These are phyloP conservation scores for Helianthus annuus DNA, from an alignment of 129 eudicot species.

Conservation along the genomic window DNA sequence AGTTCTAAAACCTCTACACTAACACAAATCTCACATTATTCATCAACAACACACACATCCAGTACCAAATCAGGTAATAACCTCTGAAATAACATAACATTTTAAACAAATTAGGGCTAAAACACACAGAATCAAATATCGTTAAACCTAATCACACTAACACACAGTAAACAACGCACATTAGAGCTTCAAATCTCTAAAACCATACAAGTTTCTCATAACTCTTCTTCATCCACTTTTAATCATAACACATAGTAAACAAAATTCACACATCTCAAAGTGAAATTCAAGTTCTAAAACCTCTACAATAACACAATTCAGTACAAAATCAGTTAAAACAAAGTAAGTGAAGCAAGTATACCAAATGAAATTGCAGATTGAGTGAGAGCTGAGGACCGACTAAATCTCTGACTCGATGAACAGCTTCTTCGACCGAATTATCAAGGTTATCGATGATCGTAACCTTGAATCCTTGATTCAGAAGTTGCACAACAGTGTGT, in stretches of 20 bases:
- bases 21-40: too few species aligned
- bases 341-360: conserved; percentile 23
- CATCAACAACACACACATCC: too few species aligned
- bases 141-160: conserved; percentile 17
- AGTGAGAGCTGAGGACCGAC: conserved; percentile 66
- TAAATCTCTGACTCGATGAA: conserved; percentile 54
- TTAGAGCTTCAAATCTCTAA: conserved; percentile 11
- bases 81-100: conserved; percentile 12
- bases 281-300: not conserved
- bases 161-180: conserved; percentile 13
- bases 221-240: not conserved
- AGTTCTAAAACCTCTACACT: too few species aligned
- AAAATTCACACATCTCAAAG: not conserved
- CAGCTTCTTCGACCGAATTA: conserved; percentile 81
- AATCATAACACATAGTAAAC: not conserved
- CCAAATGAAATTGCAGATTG: conserved; percentile 77
- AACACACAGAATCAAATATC: not conserved
- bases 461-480: conserved; percentile 74
- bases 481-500: conserved; percentile 75
- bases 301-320: not conserved
- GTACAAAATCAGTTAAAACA: not conserved
- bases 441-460: conserved; percentile 82
- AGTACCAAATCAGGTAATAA: too few species aligned
- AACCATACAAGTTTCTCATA: not conserved
- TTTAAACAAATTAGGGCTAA: conserved; percentile 10